Evolutionary conservation across 768 basidiomycete species (phyloP), one percentile per base, ranked within the genome.

Genomic region (Boletus pseudo-olivaceus): DNA sequence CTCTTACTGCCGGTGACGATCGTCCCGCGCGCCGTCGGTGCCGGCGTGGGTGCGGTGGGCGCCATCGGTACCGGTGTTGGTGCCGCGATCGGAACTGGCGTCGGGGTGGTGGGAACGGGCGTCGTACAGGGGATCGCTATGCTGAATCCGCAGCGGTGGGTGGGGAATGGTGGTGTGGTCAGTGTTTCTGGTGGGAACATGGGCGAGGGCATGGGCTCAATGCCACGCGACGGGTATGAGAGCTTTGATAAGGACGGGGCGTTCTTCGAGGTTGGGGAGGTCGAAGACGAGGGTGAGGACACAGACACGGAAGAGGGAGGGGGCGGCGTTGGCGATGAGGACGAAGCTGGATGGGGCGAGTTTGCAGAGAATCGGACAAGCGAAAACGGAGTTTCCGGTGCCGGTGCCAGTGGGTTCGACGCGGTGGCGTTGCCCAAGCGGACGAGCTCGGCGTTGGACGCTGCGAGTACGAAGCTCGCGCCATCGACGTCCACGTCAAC

Each of bases 1-100:
- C 83, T 99, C 7, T 75, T 98, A 0, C 76, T 98, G 0, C 96
- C 97, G 0, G 97, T 99, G 17, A 97, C 95, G 1, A 96, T 98
- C 67, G 94, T 98, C 2, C 96, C 96, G 0, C 84, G 90, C 14
- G 84, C 87, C 1, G 80, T 82, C 5, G 85, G 85, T 19, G 84
- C 85, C 4, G 85, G 87, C 0, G 89, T 88, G 1, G 84, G 86
- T 11, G 73, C 64, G 0, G 84, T 88, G 7, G 85, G 86, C 9
- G 85, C 86, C 2, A 79, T 81, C 27, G 84, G 85, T 17, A 83
- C 85, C 8, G 85, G 85, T 0, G 88, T 88, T 0, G 83, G 88
- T 7, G 60, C 47, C 20, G 72, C 65, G 11, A 85, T 88, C 8
- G 85, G 87, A 8, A 66, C 57, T 3, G 85, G 81, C 12, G 85